Base-by-base conservation (phyloP, 768 basidiomycete genomes). In the Mrakia blollopis region DNA sequence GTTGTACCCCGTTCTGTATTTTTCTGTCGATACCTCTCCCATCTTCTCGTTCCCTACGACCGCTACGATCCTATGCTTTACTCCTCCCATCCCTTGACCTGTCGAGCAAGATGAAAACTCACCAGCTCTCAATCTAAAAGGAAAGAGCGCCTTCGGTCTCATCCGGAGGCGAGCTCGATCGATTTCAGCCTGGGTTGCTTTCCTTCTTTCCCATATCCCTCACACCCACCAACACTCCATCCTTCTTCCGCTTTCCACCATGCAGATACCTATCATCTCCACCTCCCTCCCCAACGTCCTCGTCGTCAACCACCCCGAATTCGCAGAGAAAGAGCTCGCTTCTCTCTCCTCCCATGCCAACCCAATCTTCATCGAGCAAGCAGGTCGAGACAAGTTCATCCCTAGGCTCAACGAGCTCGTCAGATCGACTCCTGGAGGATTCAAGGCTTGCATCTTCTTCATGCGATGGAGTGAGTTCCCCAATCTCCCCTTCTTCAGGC, bases 201-300 rank as follows among this genome's bases (percentile, higher is more conserved):
- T 35, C 63, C 30, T 65, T 35, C 32, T 7, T 65, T 39, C 18
- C 37, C n/a, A 10, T 62, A 9, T 28, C 28, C 57, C 8, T 60
- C 57, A 60, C 28, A 6, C 57, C 5, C 63, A 1, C 30, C 37
- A 7, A 16, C 63, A 16, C n/a, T 2, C 10, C 63, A 35, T 16
- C 30, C 32, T 30, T 37, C 32, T 21, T 65, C 30, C 14, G 9
- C 28, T 65, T 21, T 35, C 8, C 1, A 18, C 30, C 10, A 65
- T 35, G 32, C 63, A 65, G 32, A 65, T 35, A 3, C 63, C 30
- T 16, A 35, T 37, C 23, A 35, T 39, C 32, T 65, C 32, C 32
- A 7, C 63, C 23, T 39, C 63, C 14, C 63, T 39, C 35, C 63
- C 63, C 63, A 65, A 65, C 72, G 57, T 73, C 35, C 72, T 73